A percentile compares a stretch with the other conserved stretches of the same genome.
Conservation (phyloP, 1,139 yeast genomes). For the Saccharomyces hybrid region DNA sequence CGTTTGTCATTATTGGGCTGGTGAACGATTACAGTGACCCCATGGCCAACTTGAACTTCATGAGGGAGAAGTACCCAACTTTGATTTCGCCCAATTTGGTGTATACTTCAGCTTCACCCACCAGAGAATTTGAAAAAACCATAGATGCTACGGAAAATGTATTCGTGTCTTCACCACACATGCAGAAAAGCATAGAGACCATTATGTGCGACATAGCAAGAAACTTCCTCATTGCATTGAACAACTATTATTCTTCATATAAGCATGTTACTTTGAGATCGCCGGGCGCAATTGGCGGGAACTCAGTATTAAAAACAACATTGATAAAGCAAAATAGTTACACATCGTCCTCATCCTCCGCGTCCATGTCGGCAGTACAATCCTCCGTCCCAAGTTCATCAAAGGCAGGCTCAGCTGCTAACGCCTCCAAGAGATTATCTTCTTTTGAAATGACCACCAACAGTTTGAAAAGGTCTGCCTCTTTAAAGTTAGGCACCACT, state of each 20-base stretch:
- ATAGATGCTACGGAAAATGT: slow-evolving; percentile 13
- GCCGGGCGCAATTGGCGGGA: slow-evolving; percentile 57
- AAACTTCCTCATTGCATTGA: slow-evolving; percentile 55
- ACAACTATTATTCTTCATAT: slow-evolving; percentile 61
- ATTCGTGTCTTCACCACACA: background rate
- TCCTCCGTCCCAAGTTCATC: background rate
- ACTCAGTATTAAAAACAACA: too few relatives aligned
- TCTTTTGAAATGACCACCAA: slow-evolving; percentile 19
- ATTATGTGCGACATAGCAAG: slow-evolving; percentile 66
- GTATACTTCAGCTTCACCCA: slow-evolving; percentile 10
- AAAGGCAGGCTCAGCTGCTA: slow-evolving; percentile 5
- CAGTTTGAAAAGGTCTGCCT: slow-evolving; percentile 23
- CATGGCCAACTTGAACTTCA: slow-evolving; percentile 29
- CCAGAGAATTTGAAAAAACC: background rate
- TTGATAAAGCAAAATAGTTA: too few relatives aligned
- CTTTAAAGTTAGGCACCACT: slow-evolving; percentile 27
- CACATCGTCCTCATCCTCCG: slow-evolving; percentile 11
- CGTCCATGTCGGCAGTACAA: background rate
- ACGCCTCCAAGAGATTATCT: slow-evolving; percentile 13
- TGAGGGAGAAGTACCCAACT: slow-evolving; percentile 45
- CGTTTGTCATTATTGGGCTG: slow-evolving; percentile 56
- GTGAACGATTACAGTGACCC: slow-evolving; percentile 30
- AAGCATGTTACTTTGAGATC: slow-evolving; percentile 65
- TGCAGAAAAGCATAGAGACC: slow-evolving; percentile 42
- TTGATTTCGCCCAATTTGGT: slow-evolving; percentile 59